Evolutionary conservation across 2,329 filamentous ascomycete species (phyloP).

Genomic region (Talaromyces verruculosus): DNA sequence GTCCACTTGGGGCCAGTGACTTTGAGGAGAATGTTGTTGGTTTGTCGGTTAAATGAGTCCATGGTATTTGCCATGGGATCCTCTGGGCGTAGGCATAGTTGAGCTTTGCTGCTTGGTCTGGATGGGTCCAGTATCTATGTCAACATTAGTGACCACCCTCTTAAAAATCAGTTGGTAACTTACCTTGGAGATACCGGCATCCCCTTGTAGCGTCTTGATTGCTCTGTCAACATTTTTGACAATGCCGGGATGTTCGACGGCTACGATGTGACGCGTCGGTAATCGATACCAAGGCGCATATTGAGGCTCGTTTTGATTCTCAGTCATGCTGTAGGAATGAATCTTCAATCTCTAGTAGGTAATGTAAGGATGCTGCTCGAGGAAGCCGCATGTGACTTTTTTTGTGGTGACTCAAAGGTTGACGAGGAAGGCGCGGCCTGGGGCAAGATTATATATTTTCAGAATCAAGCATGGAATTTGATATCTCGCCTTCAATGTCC

Average conservation of each 20-base stretch:
- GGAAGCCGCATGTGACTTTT: not conserved
- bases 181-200: constrained; percentile 55
- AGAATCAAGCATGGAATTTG: not conserved
- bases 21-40: constrained; percentile 83
- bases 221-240: constrained; percentile 64
- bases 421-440: not conserved
- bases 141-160: not conserved
- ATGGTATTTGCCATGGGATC: constrained; percentile 78
- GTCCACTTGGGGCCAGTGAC: constrained; percentile 84
- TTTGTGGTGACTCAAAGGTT: not conserved
- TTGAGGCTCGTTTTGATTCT: constrained; percentile 1
- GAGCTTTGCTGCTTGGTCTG: constrained; percentile 53
- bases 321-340: not conserved
- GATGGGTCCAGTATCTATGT: constrained; percentile 48
- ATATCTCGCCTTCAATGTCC: not conserved
- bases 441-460: not conserved
- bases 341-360: not conserved
- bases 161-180: not conserved
- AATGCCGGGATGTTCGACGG: constrained; percentile 67
- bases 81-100: constrained; percentile 75
- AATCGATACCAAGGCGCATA: constrained; percentile 52
- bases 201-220: constrained; percentile 62
- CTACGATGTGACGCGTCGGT: constrained; percentile 55
- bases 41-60: constrained; percentile 70
- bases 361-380: not conserved